These are phyloP conservation scores for Candida coquimbonensis DNA, from an alignment of 805 yeast genomes.

Conservation along the genomic window DNA sequence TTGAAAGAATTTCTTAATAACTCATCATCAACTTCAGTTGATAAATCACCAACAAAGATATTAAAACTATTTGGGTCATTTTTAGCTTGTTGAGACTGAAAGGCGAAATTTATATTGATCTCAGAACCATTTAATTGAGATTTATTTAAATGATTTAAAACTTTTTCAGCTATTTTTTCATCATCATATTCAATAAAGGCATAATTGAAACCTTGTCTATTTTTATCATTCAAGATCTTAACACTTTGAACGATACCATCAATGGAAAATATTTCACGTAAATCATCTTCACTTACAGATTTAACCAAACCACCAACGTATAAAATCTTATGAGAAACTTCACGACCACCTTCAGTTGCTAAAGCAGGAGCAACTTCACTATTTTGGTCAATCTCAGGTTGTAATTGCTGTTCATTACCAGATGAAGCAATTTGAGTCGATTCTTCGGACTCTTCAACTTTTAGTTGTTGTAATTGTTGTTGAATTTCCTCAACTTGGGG, in stretches of 20 bases:
- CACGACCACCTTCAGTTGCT: constrained; percentile 77
- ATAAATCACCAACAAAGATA: constrained; percentile 81
- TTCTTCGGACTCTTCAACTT: neutral
- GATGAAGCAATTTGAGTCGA: neutral
- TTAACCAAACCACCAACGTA: constrained; percentile 73
- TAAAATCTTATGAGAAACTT: constrained; percentile 61
- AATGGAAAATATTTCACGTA: constrained; percentile 55
- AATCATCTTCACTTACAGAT: constrained; percentile 53
- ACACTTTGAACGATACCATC: constrained; percentile 57
- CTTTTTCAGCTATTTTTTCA: constrained; percentile 52
- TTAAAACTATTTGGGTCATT: constrained; percentile 50
- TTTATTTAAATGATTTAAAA: constrained; percentile 56
- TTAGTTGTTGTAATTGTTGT: neutral
- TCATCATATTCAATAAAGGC: constrained; percentile 74
- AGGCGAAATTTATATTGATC: constrained; percentile 75
- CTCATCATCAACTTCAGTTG: constrained; percentile 79
- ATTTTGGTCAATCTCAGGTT: neutral
- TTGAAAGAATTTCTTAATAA: constrained; percentile 50
- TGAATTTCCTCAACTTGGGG: neutral
- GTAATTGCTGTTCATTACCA: constrained; percentile 1
- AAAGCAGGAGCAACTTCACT: constrained; percentile 47
- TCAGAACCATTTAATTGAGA: constrained; percentile 45
- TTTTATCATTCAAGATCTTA: constrained; percentile 71
- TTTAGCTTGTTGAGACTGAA: constrained; percentile 65
- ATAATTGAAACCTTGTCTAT: constrained; percentile 65